Base-by-base conservation (phyloP, 768 basidiomycete genomes). In the Lactarius pseudohatsudake region DNA sequence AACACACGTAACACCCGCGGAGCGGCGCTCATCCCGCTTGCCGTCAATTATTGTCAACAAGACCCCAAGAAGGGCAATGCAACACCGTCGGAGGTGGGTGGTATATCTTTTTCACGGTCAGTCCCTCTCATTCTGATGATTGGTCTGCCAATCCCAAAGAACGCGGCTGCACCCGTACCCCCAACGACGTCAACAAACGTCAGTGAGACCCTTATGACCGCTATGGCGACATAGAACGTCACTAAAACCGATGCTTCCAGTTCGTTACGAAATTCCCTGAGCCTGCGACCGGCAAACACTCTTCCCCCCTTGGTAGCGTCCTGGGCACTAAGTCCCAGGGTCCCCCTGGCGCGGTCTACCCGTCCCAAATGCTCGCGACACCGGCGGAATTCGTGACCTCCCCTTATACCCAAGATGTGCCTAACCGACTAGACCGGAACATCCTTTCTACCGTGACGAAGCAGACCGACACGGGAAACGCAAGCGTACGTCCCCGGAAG, bases 111-210 rank as follows among this genome's bases (percentile, higher is more conserved):
- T 20, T 41, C n/a, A 15, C 8, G 26, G 28, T 30, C 5, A 53
- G 20, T 8, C 18, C 13, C 28, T 18, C 10, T 41, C 34, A 28
- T 32, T 20, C 56, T 58, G 56, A 66, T 34, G 56, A 66, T 34
- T 36, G 36, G 26, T 26, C 45, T 20, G 50, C 20, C 56, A 36
- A 34, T 20, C 34, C 40, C 28, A 57, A 16, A 66, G 65, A 41
- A 26, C 45, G 1, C 26, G 7, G 43, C 28, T 4, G 20, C 30
- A 18, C 45, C 16, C 32, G 38, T 28, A 20, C 36, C 59, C n/a
- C 43, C 62, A n/a, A 28, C 57, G 62, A 61, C 36, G 8, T 63
- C 57, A 57, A 64, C 66, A 28, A 41, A 64, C 40, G 69, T 70
- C 56, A 61, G 69, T 22, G 11, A 36, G 32, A 15, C 26, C 47